Evolutionary conservation across 2,329 filamentous ascomycete species (phyloP).

Genomic region (Trichoderma pleuroti): DNA sequence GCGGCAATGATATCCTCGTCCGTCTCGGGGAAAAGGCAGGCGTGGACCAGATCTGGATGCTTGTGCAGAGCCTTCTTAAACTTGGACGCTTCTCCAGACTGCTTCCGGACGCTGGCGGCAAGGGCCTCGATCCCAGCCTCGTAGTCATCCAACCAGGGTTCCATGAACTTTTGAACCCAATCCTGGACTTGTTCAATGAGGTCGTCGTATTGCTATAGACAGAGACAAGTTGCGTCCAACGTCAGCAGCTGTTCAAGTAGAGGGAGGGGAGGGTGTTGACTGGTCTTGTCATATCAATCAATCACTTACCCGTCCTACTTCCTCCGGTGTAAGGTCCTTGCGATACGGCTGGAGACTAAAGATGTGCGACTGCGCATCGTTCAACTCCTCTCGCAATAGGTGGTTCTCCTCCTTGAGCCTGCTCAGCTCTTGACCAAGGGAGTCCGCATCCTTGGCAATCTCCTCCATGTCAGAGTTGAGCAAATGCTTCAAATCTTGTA

Average conservation of each 20-base stretch:
- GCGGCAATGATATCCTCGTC: constrained; percentile 37
- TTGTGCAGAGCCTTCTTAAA: constrained; percentile 29
- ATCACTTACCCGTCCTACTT: constrained; percentile 34
- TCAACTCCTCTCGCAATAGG: constrained; percentile 30
- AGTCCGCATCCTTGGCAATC: constrained; percentile 26
- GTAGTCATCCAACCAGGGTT: constrained; percentile 30
- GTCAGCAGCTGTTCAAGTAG: not conserved
- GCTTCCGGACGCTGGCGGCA: constrained; percentile 24
- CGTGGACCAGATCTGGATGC: constrained; percentile 34
- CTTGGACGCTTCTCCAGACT: constrained; percentile 26
- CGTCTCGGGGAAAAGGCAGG: constrained; percentile 34
- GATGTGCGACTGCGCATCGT: constrained; percentile 38
- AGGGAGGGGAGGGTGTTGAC: not conserved
- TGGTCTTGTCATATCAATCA: not conserved
- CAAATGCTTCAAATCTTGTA: constrained; percentile 26
- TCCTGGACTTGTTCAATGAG: constrained; percentile 34
- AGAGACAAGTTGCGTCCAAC: not conserved
- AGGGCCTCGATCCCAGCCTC: constrained; percentile 26
- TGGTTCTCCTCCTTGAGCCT: constrained; percentile 29
- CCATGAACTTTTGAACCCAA: constrained; percentile 37
- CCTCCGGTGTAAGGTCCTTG: constrained; percentile 36
- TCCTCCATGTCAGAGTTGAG: constrained; percentile 26
- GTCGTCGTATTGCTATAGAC: constrained; percentile 35
- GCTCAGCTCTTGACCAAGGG: constrained; percentile 23
- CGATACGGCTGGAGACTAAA: constrained; percentile 41